Base-by-base conservation (phyloP, 2,329 filamentous ascomycete genomes). In the Helminthosporium solani region DNA sequence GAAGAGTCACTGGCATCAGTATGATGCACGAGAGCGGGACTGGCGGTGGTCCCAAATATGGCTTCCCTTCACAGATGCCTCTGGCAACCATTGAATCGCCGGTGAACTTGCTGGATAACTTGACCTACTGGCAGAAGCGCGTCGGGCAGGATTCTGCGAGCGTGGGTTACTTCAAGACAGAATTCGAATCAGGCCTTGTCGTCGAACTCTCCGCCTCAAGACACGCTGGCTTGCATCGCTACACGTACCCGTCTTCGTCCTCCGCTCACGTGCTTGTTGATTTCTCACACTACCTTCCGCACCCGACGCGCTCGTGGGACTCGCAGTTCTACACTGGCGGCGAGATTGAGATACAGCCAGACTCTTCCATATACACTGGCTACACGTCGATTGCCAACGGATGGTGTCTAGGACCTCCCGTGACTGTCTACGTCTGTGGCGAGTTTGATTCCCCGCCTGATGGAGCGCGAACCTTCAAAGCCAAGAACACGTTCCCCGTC, bases 221-320 rank as follows among this genome's bases (percentile, higher is more conserved):
- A n/a, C 68, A 71, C 44, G 64, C 69, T 28, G 70, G 68, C 5
- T 40, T 72, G 2, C 51, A 70, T 16, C 64, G 63, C 33, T 73
- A 73, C 47, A 66, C 58, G 0, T 72, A 61, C 25, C 73, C 75
- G 0, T 43, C 54, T 19, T 31, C 46, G n/a, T 49, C 68, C 2
- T 68, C 70, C 4, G 70, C 67, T 11, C 71, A 76, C 23, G 55
- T 78, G 5, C 53, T 78, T 2, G 70, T 78, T 0, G 76, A 79
- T 47, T 59, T 75, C 9, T 75, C 77, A 35, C 79, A 80, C 52
- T 70, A 68, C 31, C 40, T 70, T 5, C 67, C 67, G 2, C 56
- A 68, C 39, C 56, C 56, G 6, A 66, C 56, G 5, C 56, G 67
- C 2, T 55, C 64, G 0, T 70, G 65, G 64, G 67, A 70, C 31